Base-by-base conservation (phyloP, 441 rosid species). In the Erysimum cheiri region DNA sequence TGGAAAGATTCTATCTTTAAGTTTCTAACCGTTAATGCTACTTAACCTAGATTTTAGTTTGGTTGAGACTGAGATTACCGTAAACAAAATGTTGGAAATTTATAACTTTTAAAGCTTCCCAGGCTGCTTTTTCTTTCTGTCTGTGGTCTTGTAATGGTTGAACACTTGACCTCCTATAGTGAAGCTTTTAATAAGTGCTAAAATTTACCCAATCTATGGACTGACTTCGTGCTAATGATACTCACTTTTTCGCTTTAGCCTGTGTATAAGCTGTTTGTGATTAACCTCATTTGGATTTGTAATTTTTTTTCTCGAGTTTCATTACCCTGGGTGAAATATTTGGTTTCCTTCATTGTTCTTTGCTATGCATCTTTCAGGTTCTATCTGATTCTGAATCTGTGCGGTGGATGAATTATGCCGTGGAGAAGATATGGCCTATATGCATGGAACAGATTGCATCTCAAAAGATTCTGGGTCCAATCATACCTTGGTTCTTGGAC, bases 401-500 rank as follows among this genome's bases (percentile, higher is more conserved):
- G 3, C 75, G 97, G 49, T 94, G 99, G 99, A 56, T 92, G 84
- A 94, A 94, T 76, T 73, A 92, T 65, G 87, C 94, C 1, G 80
- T 87, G 35, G 97, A 88, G 78, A 88, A 85, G 83, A 87, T 92
- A 60, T 95, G 99, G 99, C 97, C 98, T 9, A 76, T 95, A 37
- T 90, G 96, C 65, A 81, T 95, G 94, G 98, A 95, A 68, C 89
- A 83, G 68, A 92, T 95, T 66, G 85, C 85, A 12, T 92, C 99
- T 0, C 97, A 95, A 80, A 90, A 86, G 82, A 81, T 95, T 78
- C 84, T 95, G 75, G 89, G 87, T 54, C 98, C 98, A 3, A 88
- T 95, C 62, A 85, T 90, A 60, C 99, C 97, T 71, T 95, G 99
- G 99, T 95, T 95, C 88, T 60, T 95, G 79, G 90, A 87, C n/a